Conservation (phyloP, 257 asterid species). For the Fraxinus americana region DNA sequence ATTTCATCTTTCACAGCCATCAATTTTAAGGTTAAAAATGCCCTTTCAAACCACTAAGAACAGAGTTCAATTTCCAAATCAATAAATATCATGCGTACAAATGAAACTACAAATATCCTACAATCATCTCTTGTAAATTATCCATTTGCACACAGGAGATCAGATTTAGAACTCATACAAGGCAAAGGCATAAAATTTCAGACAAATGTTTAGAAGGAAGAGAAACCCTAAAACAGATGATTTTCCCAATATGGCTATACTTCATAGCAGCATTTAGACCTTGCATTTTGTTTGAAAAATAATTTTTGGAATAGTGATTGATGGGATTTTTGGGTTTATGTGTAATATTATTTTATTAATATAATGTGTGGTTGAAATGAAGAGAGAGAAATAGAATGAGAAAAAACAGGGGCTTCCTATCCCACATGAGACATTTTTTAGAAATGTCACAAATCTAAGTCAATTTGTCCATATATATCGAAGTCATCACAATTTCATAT, state of each 20-base stretch:
- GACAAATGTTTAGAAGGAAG: not conserved
- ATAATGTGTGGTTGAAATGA: too few relatives aligned
- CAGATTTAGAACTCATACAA: not conserved
- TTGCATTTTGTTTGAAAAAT: too few relatives aligned
- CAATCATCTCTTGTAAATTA: not conserved
- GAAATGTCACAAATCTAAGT: not conserved
- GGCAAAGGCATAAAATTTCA: not conserved
- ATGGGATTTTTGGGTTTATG: too few relatives aligned
- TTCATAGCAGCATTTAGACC: not conserved
- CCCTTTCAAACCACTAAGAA: not conserved
- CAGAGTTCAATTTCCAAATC: not conserved
- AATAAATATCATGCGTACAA: not conserved
- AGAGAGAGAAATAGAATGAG: too few relatives aligned
- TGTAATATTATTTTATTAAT: too few relatives aligned
- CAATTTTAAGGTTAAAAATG: not conserved
- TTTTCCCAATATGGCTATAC: not conserved
- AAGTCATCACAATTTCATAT: not conserved
- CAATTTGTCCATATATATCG: not conserved
- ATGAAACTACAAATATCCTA: not conserved
- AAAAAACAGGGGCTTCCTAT: not conserved
- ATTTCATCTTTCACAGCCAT: not conserved
- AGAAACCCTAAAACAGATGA: not conserved
- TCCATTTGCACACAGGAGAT: not conserved
- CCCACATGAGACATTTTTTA: not conserved
- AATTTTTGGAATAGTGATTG: too few relatives aligned